A percentile compares a stretch with the other conserved stretches of the same genome.
Evolutionary conservation across 805 yeast genomes (phyloP).

Genomic region (Nakazawaea sp.): DNA sequence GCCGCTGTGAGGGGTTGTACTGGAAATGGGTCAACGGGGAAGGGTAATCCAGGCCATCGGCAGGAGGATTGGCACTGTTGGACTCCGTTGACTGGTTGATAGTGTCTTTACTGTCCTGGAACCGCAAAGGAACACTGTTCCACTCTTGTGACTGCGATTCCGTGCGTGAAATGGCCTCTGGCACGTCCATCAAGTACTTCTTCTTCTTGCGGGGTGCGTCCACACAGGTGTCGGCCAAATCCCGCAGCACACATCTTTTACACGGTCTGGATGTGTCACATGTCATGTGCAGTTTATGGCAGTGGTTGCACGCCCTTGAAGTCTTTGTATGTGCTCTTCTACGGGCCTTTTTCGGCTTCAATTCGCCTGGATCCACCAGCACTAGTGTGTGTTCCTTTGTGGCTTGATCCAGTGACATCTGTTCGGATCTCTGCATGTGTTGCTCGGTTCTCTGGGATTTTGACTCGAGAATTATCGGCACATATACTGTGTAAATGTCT

Average conservation of each 20-base stretch:
- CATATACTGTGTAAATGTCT: too few relatives aligned
- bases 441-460: too few relatives aligned
- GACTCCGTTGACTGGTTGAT: neutral
- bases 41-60: neutral
- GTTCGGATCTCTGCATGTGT: too few relatives aligned
- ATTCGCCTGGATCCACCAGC: neutral
- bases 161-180: neutral
- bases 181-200: conserved; percentile 66
- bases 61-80: neutral
- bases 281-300: conserved; percentile 87
- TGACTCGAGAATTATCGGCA: too few relatives aligned
- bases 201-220: conserved; percentile 88
- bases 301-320: conserved; percentile 82
- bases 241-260: conserved; percentile 65
- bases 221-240: conserved; percentile 61
- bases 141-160: neutral
- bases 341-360: conserved; percentile 8
- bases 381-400: neutral
- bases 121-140: neutral
- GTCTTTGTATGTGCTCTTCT: conserved; percentile 54
- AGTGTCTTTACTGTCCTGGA: neutral
- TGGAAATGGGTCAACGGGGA: conserved; percentile 8
- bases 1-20: neutral
- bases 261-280: conserved; percentile 71
- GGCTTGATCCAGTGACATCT: too few relatives aligned